Evolutionary conservation across 208 protist genomes (phyloP).

Genomic region (Leishmania major): DNA sequence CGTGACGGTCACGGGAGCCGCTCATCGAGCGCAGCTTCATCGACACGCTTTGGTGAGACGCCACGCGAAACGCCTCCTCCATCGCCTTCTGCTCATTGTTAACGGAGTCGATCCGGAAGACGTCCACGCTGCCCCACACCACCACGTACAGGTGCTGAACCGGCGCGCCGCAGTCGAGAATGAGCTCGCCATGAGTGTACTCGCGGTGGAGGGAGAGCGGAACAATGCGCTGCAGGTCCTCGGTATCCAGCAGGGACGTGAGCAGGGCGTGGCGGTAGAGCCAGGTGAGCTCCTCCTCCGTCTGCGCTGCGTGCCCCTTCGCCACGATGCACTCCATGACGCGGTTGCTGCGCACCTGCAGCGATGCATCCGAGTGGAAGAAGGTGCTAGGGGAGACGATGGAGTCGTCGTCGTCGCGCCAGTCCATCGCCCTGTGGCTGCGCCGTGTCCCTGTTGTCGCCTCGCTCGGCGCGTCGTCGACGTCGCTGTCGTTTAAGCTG

Average conservation of each 20-base stretch:
- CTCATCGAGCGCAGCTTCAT: background rate
- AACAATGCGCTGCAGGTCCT: slow-evolving; percentile 49
- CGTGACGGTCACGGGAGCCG: background rate
- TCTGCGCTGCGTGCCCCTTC: slow-evolving; percentile 40
- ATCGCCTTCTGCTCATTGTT: slow-evolving; percentile 31
- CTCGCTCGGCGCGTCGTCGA: slow-evolving; percentile 16
- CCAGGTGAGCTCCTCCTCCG: slow-evolving; percentile 53
- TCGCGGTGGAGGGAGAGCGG: slow-evolving; percentile 62
- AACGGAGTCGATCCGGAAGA: slow-evolving; percentile 47
- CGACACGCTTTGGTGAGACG: slow-evolving; percentile 23
- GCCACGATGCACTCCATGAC: slow-evolving; percentile 60
- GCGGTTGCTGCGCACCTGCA: slow-evolving; percentile 48
- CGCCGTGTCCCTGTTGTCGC: slow-evolving; percentile 22
- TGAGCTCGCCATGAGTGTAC: slow-evolving; percentile 62
- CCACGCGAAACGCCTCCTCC: slow-evolving; percentile 35
- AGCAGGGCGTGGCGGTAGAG: slow-evolving; percentile 58
- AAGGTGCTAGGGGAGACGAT: slow-evolving; percentile 47
- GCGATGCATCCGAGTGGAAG: slow-evolving; percentile 29
- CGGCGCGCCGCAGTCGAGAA: slow-evolving; percentile 35
- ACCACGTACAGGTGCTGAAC: slow-evolving; percentile 66
- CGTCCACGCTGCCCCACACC: slow-evolving; percentile 77
- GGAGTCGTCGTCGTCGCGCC: slow-evolving; percentile 54
- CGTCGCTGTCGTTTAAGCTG: slow-evolving; percentile 16
- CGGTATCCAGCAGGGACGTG: slow-evolving; percentile 50
- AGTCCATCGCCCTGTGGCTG: slow-evolving; percentile 33